Conservation (phyloP, 2,329 filamentous ascomycete species). For the Calonectria crousiana region DNA sequence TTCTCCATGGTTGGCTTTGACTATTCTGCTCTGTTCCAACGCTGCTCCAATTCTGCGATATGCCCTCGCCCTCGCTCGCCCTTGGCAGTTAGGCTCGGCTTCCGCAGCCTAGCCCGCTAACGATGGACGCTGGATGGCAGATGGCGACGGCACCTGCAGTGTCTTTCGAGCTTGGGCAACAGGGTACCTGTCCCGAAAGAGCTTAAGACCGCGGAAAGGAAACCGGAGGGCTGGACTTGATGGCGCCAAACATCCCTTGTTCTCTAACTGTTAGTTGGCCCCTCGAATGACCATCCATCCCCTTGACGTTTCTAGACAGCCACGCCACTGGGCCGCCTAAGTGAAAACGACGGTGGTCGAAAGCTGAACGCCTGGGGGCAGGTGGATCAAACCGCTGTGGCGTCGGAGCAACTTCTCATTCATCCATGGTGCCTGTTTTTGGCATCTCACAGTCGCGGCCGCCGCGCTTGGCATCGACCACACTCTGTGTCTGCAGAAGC, state of each 20-base stretch:
- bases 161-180: constrained; percentile 16
- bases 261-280: constrained; percentile 24
- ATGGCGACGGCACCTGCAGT: constrained; percentile 11
- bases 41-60: constrained; percentile 6
- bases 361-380: constrained; percentile 26
- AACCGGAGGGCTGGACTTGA: constrained; percentile 30
- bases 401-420: constrained; percentile 30
- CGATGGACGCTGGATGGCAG: constrained; percentile 26
- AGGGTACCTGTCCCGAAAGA: constrained; percentile 33
- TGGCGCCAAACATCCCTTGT: constrained; percentile 28
- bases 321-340: constrained; percentile 15
- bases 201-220: constrained; percentile 39
- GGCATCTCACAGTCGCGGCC: constrained; percentile 32
- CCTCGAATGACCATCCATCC: constrained; percentile 21
- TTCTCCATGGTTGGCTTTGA: background rate
- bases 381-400: constrained; percentile 27
- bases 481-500: constrained; percentile 18
- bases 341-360: constrained; percentile 15
- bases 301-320: constrained; percentile 19
- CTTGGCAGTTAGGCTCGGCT: background rate
- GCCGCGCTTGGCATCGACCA: constrained; percentile 32
- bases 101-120: constrained; percentile 8
- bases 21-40: background rate
- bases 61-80: constrained; percentile 1
- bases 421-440: constrained; percentile 28